Conservation (phyloP, 2,329 filamentous ascomycete species). For the Colletotrichum horii region DNA sequence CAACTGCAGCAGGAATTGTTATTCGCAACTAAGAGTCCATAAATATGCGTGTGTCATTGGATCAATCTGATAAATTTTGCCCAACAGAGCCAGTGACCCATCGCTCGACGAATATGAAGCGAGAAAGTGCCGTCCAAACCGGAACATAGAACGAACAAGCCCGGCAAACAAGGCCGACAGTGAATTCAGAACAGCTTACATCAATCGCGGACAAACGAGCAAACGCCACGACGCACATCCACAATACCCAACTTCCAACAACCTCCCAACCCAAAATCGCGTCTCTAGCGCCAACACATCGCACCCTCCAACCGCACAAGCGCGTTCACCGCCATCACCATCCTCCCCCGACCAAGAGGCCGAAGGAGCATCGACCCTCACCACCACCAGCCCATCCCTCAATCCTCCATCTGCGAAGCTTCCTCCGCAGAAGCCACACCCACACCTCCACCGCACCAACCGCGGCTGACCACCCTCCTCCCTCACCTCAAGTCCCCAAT, state of each 20-base stretch:
- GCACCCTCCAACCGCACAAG: not conserved
- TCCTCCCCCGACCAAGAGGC: not conserved
- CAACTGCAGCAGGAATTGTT: too few relatives aligned
- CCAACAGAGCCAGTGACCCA: too few relatives aligned
- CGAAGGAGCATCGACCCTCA: rapidly evolving
- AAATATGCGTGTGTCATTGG: too few relatives aligned
- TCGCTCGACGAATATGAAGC: too few relatives aligned
- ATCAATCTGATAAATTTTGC: too few relatives aligned
- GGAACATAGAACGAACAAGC: not conserved
- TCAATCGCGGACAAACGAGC: not conserved
- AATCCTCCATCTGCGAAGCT: not conserved
- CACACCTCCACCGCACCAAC: not conserved
- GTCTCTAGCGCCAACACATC: not conserved
- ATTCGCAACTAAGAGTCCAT: too few relatives aligned
- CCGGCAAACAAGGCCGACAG: not conserved
- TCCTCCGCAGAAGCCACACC: not conserved
- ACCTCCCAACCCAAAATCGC: not conserved
- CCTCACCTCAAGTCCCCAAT: not conserved
- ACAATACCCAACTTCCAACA: not conserved
- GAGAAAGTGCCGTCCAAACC: too few relatives aligned
- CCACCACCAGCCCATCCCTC: not conserved
- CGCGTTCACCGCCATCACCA: not conserved
- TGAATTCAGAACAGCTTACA: not conserved
- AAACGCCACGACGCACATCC: not conserved
- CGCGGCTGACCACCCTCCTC: not conserved